phyloP scores from a whole-genome alignment of 208 protist species.

The Sergeia podlipaevii region DNA sequence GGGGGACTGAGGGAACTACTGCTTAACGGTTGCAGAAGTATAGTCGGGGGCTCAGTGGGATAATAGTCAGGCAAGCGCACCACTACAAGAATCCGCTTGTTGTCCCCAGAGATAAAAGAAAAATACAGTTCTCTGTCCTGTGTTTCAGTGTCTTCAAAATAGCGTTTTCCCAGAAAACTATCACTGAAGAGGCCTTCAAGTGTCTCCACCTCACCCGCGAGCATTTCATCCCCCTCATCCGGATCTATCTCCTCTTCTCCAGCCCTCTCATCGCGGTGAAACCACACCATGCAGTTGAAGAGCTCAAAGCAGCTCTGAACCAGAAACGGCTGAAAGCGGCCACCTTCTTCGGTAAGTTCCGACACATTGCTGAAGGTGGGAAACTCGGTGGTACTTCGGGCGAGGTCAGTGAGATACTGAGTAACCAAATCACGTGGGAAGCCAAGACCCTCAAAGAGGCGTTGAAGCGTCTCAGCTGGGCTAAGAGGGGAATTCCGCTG shows the following conservation, averaged over 20 bases:
- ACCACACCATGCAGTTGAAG: constrained; percentile 83
- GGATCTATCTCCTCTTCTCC: constrained; percentile 10
- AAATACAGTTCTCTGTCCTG: constrained; percentile 68
- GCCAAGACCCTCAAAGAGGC: constrained; percentile 78
- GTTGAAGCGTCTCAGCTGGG: constrained; percentile 65
- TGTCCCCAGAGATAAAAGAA: constrained; percentile 42
- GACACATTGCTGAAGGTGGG: constrained; percentile 53
- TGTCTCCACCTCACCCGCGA: constrained; percentile 64
- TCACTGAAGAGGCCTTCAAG: constrained; percentile 65
- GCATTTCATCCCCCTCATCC: constrained; percentile 56
- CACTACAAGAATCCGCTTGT: constrained; percentile 43
- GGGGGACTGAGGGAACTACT: too few relatives aligned
- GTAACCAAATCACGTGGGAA: constrained; percentile 80
- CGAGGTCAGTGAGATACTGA: constrained; percentile 76
- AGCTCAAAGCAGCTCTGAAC: constrained; percentile 78
- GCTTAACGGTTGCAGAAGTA: constrained; percentile 57
- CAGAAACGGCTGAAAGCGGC: constrained; percentile 72
- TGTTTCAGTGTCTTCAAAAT: constrained; percentile 57
- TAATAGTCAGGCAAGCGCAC: constrained; percentile 77
- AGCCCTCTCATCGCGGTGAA: constrained; percentile 35
- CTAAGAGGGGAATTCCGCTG: constrained; percentile 77
- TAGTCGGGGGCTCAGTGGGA: constrained; percentile 60
- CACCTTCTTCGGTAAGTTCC: constrained; percentile 58
- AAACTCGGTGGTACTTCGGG: constrained; percentile 27
- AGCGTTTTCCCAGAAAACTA: constrained; percentile 43